A percentile compares a stretch with the other conserved stretches of the same genome.
Evolutionary conservation across 768 basidiomycete species (phyloP).

Genomic region (Leccinum barrowsii): DNA sequence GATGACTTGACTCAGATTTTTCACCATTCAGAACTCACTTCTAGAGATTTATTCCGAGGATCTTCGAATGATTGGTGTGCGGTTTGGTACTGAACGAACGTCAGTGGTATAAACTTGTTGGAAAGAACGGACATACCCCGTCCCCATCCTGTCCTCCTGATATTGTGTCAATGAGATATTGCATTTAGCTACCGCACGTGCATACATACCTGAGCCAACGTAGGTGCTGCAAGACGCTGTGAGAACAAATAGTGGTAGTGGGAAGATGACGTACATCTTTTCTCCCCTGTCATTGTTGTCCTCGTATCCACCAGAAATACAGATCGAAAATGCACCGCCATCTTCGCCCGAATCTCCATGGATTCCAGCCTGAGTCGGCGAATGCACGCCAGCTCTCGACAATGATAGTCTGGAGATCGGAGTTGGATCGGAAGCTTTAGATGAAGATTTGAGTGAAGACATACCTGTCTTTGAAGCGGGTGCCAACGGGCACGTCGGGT

Average conservation of each 20-base stretch:
- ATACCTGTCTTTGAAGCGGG: conserved; percentile 22
- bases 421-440: not conserved
- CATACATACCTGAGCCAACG: conserved; percentile 31
- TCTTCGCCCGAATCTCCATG: conserved; percentile 28
- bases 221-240: conserved; percentile 26
- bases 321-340: conserved; percentile 39
- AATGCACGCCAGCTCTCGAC: conserved; percentile 32
- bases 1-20: not conserved
- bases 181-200: not conserved
- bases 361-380: conserved; percentile 35
- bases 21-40: conserved; percentile 6
- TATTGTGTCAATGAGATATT: not conserved
- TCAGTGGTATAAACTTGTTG: not conserved
- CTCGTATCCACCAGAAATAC: conserved; percentile 40
- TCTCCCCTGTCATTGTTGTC: conserved; percentile 40
- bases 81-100: conserved; percentile 18
- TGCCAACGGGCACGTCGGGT: conserved; percentile 16
- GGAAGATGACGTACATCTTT: conserved; percentile 30
- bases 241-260: not conserved
- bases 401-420: conserved; percentile 12
- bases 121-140: conserved; percentile 13
- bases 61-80: conserved; percentile 24
- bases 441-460: not conserved
- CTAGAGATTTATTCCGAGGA: conserved; percentile 17
- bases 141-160: conserved; percentile 23